phyloP scores from a whole-genome alignment of 140 eudicot species.

The Ambrosia hybrid region DNA sequence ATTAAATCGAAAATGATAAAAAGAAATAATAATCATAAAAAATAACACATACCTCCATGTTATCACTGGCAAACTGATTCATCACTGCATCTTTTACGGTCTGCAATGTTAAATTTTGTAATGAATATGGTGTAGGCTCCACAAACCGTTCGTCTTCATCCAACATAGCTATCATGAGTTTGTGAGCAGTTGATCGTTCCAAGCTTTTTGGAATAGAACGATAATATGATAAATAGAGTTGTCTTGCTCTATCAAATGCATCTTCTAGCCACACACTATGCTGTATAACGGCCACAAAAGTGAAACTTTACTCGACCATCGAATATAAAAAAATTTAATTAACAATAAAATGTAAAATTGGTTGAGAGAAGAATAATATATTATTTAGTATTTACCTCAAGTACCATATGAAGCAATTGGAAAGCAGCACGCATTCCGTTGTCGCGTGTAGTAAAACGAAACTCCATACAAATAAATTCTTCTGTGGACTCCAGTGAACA shows the following conservation, averaged over 20 bases:
- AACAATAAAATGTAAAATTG: not conserved
- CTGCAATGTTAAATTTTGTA: constrained; percentile 75
- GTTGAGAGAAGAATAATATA: too few species aligned
- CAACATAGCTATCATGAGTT: constrained; percentile 92
- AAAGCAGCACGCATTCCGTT: constrained; percentile 99
- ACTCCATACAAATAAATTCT: constrained; percentile 98
- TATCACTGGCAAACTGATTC: constrained; percentile 85
- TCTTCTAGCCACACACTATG: constrained; percentile 99
- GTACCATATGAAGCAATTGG: constrained; percentile 99
- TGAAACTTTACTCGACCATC: constrained; percentile 9
- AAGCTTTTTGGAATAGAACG: constrained; percentile 98
- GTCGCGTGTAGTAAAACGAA: constrained; percentile 92
- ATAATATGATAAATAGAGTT: constrained; percentile 86
- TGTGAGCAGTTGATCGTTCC: constrained; percentile 99
- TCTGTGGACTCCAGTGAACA: constrained; percentile 98
- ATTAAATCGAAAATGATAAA: not conserved
- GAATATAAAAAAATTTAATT: not conserved
- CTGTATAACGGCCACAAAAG: constrained; percentile 47
- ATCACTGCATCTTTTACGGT: constrained; percentile 92
- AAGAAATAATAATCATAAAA: not conserved
- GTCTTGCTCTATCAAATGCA: constrained; percentile 98
- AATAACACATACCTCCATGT: constrained; percentile 77
- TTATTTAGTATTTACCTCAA: constrained; percentile 60
- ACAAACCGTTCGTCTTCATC: constrained; percentile 98
- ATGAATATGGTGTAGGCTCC: constrained; percentile 92